Evolutionary conservation across 371 early-diverging fungal genomes (phyloP).

Genomic region (Choanephora cucurbitarum): DNA sequence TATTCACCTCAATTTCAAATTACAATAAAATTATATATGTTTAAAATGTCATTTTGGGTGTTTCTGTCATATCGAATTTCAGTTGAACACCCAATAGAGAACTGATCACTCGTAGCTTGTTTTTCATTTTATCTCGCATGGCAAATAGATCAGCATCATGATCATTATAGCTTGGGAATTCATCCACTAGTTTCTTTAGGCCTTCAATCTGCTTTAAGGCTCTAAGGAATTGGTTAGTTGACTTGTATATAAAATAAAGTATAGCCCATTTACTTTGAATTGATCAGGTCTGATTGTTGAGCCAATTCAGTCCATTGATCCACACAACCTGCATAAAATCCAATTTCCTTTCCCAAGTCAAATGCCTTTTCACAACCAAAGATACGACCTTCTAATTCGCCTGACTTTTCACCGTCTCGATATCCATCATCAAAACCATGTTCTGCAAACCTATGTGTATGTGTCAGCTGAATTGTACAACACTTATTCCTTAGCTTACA

Average conservation of each 20-base stretch:
- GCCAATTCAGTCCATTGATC: slow-evolving; percentile 60
- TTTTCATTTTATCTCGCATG: slow-evolving; percentile 59
- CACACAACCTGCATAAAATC: slow-evolving; percentile 72
- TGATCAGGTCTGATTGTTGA: slow-evolving; percentile 37
- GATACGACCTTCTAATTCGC: slow-evolving; percentile 71
- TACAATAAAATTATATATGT: slow-evolving; percentile 12
- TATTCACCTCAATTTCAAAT: slow-evolving; percentile 35
- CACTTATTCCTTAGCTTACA: slow-evolving; percentile 51
- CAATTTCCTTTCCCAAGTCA: slow-evolving; percentile 70
- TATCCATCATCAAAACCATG: slow-evolving; percentile 69
- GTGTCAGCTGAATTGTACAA: neutral
- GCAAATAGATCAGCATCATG: slow-evolving; percentile 59
- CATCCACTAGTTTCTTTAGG: slow-evolving; percentile 46
- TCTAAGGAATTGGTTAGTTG: too few relatives aligned
- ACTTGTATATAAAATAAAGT: too few relatives aligned
- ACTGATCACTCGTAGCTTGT: slow-evolving; percentile 60
- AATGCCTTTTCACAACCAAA: slow-evolving; percentile 76
- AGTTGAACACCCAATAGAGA: slow-evolving; percentile 57
- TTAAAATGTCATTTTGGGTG: slow-evolving; percentile 40
- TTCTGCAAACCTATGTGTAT: slow-evolving; percentile 60
- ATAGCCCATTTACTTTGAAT: too few relatives aligned
- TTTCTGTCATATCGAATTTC: slow-evolving; percentile 33
- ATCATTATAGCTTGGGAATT: slow-evolving; percentile 61
- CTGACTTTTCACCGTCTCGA: slow-evolving; percentile 61
- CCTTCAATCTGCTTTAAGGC: slow-evolving; percentile 52